These are phyloP conservation scores for Pichia cactophila DNA, from an alignment of 1,139 yeast genomes.

Conservation along the genomic window DNA sequence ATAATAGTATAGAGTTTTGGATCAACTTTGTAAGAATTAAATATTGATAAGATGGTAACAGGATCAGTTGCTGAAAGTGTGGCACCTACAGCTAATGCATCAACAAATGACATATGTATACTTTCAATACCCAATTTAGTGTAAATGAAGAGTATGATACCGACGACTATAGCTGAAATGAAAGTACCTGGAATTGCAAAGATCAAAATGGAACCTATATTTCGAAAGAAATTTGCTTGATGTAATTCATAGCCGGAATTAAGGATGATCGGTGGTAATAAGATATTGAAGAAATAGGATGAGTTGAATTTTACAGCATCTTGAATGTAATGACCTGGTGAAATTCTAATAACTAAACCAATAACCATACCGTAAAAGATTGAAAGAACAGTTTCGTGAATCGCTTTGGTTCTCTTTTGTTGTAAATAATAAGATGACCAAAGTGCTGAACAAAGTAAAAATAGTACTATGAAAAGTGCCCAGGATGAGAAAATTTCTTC, in stretches of 20 bases:
- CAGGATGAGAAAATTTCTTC: slow-evolving; percentile 95
- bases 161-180: slow-evolving; percentile 82
- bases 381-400: slow-evolving; percentile 94
- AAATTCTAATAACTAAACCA: slow-evolving; percentile 78
- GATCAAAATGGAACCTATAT: slow-evolving; percentile 82
- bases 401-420: slow-evolving; percentile 83
- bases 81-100: slow-evolving; percentile 95
- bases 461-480: slow-evolving; percentile 85
- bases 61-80: slow-evolving; percentile 98
- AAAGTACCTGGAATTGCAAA: slow-evolving; percentile 98
- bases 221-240: slow-evolving; percentile 90
- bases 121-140: slow-evolving; percentile 88
- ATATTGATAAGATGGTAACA: slow-evolving; percentile 90
- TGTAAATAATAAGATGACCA: slow-evolving; percentile 95
- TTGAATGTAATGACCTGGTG: slow-evolving; percentile 96
- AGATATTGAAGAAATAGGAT: slow-evolving; percentile 85
- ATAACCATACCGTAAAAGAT: slow-evolving; percentile 96
- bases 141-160: slow-evolving; percentile 80
- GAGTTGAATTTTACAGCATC: slow-evolving; percentile 95
- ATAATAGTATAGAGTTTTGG: slow-evolving; percentile 95
- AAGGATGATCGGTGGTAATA: slow-evolving; percentile 91
- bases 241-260: slow-evolving; percentile 95
- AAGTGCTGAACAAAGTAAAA: slow-evolving; percentile 75
- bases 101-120: slow-evolving; percentile 81
- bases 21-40: slow-evolving; percentile 95